These are phyloP conservation scores for Lactifluus hygrophoroides DNA, from an alignment of 768 basidiomycete species.

Conservation along the genomic window DNA sequence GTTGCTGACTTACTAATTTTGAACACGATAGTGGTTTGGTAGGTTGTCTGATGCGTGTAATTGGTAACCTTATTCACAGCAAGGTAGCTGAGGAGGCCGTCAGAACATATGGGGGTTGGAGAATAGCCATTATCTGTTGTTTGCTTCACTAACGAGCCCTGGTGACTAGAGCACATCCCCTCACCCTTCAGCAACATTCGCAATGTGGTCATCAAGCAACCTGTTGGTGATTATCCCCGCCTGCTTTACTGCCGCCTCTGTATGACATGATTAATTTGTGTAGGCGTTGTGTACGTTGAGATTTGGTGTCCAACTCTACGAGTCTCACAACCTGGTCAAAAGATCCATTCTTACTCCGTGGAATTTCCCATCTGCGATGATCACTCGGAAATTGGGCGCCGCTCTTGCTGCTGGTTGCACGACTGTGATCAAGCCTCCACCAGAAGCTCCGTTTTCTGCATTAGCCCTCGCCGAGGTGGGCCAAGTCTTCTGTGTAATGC, in stretches of 20 bases:
- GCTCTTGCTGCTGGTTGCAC: conserved; percentile 97
- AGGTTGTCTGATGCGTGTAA: conserved; percentile 22
- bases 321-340: neutral
- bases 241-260: neutral
- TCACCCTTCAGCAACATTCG: conserved; percentile 59
- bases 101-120: conserved; percentile 77
- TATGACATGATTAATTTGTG: neutral
- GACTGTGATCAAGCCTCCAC: conserved; percentile 86
- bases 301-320: neutral
- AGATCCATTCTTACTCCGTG: conserved; percentile 78
- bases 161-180: conserved; percentile 68
- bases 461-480: conserved; percentile 84
- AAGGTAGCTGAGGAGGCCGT: conserved; percentile 81
- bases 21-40: conserved; percentile 68
- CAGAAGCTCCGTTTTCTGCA: conserved; percentile 90
- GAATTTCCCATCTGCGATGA: conserved; percentile 97
- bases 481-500: neutral
- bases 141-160: neutral
- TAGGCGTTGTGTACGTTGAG: conserved; percentile 40
- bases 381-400: conserved; percentile 81
- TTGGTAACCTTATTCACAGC: conserved; percentile 1
- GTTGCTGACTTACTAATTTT: conserved; percentile 14
- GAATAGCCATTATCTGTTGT: neutral
- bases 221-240: conserved; percentile 48
- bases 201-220: conserved; percentile 90